Evolutionary conservation across 202 grass and related monocot species (phyloP).

Genomic region (Zizania palustris): DNA sequence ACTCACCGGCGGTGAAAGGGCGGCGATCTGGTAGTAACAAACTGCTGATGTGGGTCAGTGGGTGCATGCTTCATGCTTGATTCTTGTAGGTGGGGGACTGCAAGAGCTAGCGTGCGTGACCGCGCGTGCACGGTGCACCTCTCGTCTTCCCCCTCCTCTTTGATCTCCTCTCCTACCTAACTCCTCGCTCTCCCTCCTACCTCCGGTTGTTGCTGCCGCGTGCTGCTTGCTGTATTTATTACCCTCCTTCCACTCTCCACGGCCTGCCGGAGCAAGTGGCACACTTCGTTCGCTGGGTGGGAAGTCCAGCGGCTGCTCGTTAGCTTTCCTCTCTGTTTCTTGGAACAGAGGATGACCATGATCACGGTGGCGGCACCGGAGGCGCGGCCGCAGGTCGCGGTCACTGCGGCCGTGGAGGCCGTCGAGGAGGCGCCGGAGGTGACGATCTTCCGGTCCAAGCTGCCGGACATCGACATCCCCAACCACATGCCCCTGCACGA

Average conservation of each 20-base stretch:
- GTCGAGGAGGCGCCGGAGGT: slow-evolving; percentile 14
- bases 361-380: slow-evolving; percentile 64
- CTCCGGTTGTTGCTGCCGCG: not conserved
- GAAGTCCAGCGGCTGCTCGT: not conserved
- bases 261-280: not conserved
- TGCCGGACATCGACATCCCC: slow-evolving; percentile 76
- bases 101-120: not conserved
- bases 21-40: not conserved
- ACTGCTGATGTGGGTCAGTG: not conserved
- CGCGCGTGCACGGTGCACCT: slow-evolving; percentile 36
- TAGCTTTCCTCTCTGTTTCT: not conserved
- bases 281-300: not conserved
- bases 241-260: not conserved
- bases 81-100: not conserved
- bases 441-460: slow-evolving; percentile 70
- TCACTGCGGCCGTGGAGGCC: not conserved
- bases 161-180: slow-evolving; percentile 38
- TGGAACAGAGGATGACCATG: slow-evolving; percentile 45
- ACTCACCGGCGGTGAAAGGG: too few species aligned
- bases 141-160: slow-evolving; percentile 17
- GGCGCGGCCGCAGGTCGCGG: slow-evolving; percentile 36
- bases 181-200: not conserved
- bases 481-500: slow-evolving; percentile 78
- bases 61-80: not conserved
- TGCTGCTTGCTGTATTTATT: slow-evolving; percentile 39